A percentile compares a stretch with the other conserved stretches of the same genome.
Conservation (phyloP, 805 yeast genomes). For the Candida methanosorbosa region DNA sequence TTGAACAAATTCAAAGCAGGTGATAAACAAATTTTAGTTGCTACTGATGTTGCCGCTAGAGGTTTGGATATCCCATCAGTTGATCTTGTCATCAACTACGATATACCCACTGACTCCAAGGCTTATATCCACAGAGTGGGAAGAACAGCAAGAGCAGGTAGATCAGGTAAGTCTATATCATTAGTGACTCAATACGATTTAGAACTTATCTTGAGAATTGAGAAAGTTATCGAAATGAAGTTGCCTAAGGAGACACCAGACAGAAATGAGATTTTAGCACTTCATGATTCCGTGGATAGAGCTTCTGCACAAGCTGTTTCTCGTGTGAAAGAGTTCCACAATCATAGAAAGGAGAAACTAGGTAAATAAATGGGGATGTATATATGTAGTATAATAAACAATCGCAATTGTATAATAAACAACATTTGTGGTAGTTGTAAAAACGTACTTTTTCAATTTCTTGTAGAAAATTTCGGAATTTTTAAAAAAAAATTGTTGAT, state of each 20-base stretch:
- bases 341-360: no score
- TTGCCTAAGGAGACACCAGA: constrained; percentile 78
- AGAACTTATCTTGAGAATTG: constrained; percentile 81
- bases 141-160: constrained; percentile 94
- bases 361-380: no score
- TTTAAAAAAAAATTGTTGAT: no score
- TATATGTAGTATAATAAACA: no score
- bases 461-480: no score
- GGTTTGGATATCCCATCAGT: constrained; percentile 95
- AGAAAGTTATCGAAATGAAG: constrained; percentile 75
- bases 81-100: constrained; percentile 82
- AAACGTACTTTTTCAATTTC: no score
- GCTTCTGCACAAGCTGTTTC: constrained; percentile 87
- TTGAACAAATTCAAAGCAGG: constrained; percentile 74
- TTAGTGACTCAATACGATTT: constrained; percentile 92
- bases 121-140: constrained; percentile 96
- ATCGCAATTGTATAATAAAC: no score
- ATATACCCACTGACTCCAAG: constrained; percentile 93
- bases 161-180: constrained; percentile 80
- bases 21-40: constrained; percentile 57
- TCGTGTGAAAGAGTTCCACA: constrained; percentile 60
- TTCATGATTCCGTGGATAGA: constrained; percentile 83
- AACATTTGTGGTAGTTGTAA: no score
- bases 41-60: constrained; percentile 93
- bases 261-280: constrained; percentile 63